Percentiles rank a stretch among this genome's conserved stretches.
Evolutionary conservation across 495 filamentous ascomycete genomes (phyloP).

Genomic region (Daldinia decipiens): DNA sequence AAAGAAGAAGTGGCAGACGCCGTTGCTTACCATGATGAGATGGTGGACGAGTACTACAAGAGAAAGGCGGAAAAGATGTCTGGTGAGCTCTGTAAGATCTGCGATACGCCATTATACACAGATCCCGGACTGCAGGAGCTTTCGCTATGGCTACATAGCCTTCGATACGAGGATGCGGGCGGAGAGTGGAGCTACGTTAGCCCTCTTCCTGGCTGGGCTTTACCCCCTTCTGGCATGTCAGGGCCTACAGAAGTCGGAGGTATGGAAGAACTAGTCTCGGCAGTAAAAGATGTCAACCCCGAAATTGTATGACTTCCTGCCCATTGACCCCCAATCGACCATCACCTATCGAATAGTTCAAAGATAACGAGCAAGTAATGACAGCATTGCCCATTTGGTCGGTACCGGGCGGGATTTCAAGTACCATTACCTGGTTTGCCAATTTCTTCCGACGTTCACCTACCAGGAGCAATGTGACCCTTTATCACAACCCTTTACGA

Average conservation of each 20-base stretch:
- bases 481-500: background rate
- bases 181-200: slow-evolving; percentile 90
- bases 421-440: background rate
- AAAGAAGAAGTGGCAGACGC: slow-evolving; percentile 91
- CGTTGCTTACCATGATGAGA: slow-evolving; percentile 92
- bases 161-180: slow-evolving; percentile 81
- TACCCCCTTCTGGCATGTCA: slow-evolving; percentile 73
- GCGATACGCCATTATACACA: slow-evolving; percentile 87
- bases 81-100: slow-evolving; percentile 80
- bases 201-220: slow-evolving; percentile 83
- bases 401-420: background rate
- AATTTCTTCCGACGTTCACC: background rate
- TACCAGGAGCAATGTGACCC: background rate
- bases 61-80: slow-evolving; percentile 92
- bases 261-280: slow-evolving; percentile 62
- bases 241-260: slow-evolving; percentile 67
- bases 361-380: background rate
- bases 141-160: slow-evolving; percentile 91
- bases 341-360: background rate
- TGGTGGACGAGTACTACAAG: slow-evolving; percentile 86
- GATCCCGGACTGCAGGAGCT: slow-evolving; percentile 91
- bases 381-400: background rate
- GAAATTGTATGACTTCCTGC: slow-evolving; percentile 39
- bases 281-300: slow-evolving; percentile 51
- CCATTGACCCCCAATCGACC: background rate